Evolutionary conservation across 2,329 filamentous ascomycete genomes (phyloP).

Genomic region (Fusarium transvaalense): DNA sequence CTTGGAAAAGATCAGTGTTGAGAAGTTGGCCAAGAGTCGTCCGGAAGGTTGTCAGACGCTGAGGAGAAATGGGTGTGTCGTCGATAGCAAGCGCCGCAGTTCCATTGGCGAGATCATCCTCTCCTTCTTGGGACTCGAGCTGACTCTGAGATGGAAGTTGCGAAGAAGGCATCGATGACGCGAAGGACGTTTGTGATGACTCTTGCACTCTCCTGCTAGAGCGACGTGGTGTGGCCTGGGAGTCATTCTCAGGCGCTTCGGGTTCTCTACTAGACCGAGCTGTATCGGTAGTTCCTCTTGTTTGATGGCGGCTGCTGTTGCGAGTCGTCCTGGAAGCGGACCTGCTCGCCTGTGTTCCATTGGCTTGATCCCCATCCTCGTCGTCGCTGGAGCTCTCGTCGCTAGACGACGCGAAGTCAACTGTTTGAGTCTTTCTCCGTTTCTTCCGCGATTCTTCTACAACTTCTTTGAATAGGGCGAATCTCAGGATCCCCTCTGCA

Average conservation of each 20-base stretch:
- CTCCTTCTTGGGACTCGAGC: constrained; percentile 59
- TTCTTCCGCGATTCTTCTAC: constrained; percentile 85
- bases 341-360: constrained; percentile 54
- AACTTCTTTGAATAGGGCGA: constrained; percentile 97
- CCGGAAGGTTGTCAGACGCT: constrained; percentile 80
- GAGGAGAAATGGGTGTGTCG: constrained; percentile 65
- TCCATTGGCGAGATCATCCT: constrained; percentile 56
- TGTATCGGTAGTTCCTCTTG: constrained; percentile 44
- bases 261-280: constrained; percentile 51
- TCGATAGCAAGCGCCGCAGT: constrained; percentile 59
- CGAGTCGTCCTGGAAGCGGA: constrained; percentile 50
- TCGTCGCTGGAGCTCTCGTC: constrained; percentile 71
- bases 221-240: constrained; percentile 56
- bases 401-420: constrained; percentile 69
- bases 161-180: constrained; percentile 83
- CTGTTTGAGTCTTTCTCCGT: constrained; percentile 76
- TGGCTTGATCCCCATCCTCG: constrained; percentile 67
- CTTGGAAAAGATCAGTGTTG: constrained; percentile 84
- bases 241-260: constrained; percentile 57
- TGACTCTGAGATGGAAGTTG: constrained; percentile 68
- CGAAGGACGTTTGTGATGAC: constrained; percentile 72
- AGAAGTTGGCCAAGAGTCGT: constrained; percentile 85
- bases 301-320: constrained; percentile 41
- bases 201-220: constrained; percentile 57
- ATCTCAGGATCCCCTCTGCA: constrained; percentile 90